Evolutionary conservation across 228 moss, liverwort and hornwort species (phyloP).

Genomic region (Sphagnum fallax): DNA sequence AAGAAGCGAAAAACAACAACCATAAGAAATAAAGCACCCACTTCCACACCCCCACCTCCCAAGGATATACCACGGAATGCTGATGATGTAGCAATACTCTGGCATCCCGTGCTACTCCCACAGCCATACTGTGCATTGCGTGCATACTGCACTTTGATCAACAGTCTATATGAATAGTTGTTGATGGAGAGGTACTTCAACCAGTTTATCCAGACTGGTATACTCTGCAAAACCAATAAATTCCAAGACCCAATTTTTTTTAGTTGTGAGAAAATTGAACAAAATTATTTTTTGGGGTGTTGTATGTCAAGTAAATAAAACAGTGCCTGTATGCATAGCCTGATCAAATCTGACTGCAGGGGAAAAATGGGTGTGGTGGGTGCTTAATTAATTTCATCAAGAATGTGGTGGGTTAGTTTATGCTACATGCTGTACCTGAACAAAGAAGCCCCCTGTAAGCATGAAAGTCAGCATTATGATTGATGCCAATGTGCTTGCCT

Average conservation of each 20-base stretch:
- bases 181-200: conserved; percentile 60
- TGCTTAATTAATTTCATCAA: background rate
- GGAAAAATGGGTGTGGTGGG: too few species aligned
- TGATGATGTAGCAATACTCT: background rate
- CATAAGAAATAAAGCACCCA: conserved; percentile 16
- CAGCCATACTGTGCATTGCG: background rate
- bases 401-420: background rate
- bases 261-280: background rate
- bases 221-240: conserved; percentile 10
- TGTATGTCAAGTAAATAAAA: background rate
- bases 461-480: conserved; percentile 65
- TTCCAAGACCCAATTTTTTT: background rate
- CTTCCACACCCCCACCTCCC: background rate
- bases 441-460: conserved; percentile 67
- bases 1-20: conserved; percentile 19
- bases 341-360: background rate
- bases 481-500: conserved; percentile 64
- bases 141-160: background rate
- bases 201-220: conserved; percentile 72
- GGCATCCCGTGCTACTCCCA: background rate
- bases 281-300: background rate
- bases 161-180: conserved; percentile 48
- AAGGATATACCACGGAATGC: conserved; percentile 7
- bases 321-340: background rate
- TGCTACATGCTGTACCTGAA: conserved; percentile 22